These are phyloP conservation scores for Raphanus hybrid DNA, from an alignment of 441 rosid genomes.

Conservation along the genomic window DNA sequence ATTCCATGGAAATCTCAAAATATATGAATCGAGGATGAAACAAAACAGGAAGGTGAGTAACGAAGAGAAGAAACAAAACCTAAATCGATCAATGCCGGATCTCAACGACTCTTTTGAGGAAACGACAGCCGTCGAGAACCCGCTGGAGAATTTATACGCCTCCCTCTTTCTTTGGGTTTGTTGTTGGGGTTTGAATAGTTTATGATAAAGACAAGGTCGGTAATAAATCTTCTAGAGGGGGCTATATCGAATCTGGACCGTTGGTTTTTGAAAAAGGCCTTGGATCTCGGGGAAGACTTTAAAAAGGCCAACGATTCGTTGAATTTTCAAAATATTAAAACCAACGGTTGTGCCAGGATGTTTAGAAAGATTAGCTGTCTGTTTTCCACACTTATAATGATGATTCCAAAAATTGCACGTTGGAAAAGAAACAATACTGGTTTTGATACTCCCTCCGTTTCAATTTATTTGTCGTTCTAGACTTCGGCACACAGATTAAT, in stretches of 20 bases:
- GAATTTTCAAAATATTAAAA: neutral
- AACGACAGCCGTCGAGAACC: slow-evolving; percentile 16
- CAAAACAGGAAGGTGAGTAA: slow-evolving; percentile 2
- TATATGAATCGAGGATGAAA: slow-evolving; percentile 6
- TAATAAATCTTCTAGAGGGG: slow-evolving; percentile 13
- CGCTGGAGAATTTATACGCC: neutral
- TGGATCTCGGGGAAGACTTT: slow-evolving; percentile 19
- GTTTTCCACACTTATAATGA: neutral
- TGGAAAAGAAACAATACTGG: neutral
- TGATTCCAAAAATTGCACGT: neutral
- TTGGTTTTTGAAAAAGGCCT: slow-evolving; percentile 23
- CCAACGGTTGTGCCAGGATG: slow-evolving; percentile 25
- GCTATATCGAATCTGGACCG: slow-evolving; percentile 33
- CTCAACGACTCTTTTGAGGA: slow-evolving; percentile 27
- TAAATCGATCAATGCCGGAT: slow-evolving; percentile 23
- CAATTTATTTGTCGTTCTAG: no score
- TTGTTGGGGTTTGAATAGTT: neutral
- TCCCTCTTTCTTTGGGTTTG: neutral
- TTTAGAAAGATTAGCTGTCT: slow-evolving; percentile 8
- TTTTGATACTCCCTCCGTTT: no score
- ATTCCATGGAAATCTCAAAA: slow-evolving; percentile 23
- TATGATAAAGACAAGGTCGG: slow-evolving; percentile 2
- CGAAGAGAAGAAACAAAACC: slow-evolving; percentile 8
- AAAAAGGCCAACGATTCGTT: slow-evolving; percentile 21
- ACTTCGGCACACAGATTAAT: no score